These are phyloP conservation scores for Fusarium secorum DNA, from an alignment of 2,329 filamentous ascomycete genomes.

Conservation along the genomic window DNA sequence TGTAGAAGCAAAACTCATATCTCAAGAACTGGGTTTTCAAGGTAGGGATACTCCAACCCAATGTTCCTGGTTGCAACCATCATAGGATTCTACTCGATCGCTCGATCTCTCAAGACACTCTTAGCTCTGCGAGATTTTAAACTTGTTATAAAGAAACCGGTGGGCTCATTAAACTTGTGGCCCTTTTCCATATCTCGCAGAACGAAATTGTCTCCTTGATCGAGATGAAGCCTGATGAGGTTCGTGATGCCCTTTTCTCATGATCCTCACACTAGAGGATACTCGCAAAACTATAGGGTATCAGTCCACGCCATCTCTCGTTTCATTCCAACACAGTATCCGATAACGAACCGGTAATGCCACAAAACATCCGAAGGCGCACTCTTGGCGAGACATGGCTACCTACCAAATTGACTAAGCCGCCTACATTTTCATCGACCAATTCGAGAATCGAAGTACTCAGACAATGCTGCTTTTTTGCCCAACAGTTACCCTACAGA, in stretches of 20 bases:
- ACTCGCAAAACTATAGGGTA: neutral
- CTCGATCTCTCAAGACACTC: slow-evolving; percentile 23
- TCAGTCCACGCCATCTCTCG: neutral
- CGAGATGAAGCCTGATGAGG: neutral
- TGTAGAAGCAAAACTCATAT: slow-evolving; percentile 1
- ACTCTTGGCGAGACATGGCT: neutral
- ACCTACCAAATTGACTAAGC: neutral
- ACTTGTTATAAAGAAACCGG: slow-evolving; percentile 13
- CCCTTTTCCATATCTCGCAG: neutral
- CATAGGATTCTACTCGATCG: slow-evolving; percentile 2
- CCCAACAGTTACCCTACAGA: slow-evolving; percentile 13
- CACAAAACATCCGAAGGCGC: neutral
- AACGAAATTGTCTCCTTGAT: neutral
- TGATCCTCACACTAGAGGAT: neutral
- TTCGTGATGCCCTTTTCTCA: neutral
- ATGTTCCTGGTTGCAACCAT: slow-evolving; percentile 16
- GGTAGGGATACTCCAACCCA: slow-evolving; percentile 8
- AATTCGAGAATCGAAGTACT: neutral
- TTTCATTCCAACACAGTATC: slow-evolving; percentile 10
- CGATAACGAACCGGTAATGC: neutral
- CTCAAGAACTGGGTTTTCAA: neutral
- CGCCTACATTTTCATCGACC: neutral
- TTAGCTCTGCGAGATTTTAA: neutral
- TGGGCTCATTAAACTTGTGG: slow-evolving; percentile 21
- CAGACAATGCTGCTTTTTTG: slow-evolving; percentile 1